Percentiles rank a stretch among this genome's conserved stretches.
These are phyloP conservation scores for Zygotorulaspora florentina DNA, from an alignment of 805 yeast genomes.

Conservation along the genomic window DNA sequence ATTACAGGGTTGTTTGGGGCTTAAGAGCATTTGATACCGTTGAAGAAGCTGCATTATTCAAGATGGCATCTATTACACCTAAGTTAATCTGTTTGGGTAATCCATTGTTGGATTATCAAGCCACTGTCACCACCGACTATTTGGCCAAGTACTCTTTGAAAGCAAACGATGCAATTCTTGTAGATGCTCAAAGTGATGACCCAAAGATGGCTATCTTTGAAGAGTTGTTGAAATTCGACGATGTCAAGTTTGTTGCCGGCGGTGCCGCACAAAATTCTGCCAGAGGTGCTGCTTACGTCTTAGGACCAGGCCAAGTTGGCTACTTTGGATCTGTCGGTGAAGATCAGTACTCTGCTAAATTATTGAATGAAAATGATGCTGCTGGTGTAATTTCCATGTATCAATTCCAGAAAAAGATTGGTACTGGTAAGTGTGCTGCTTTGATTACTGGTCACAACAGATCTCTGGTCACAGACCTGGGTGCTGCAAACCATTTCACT, in stretches of 20 bases:
- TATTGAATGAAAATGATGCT: slow-evolving; percentile 73
- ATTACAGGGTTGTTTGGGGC: background rate
- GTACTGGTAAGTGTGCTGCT: slow-evolving; percentile 98
- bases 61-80: slow-evolving; percentile 15
- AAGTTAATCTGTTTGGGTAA: slow-evolving; percentile 80
- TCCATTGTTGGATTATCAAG: slow-evolving; percentile 86
- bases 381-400: slow-evolving; percentile 89
- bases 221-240: slow-evolving; percentile 61
- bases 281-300: slow-evolving; percentile 92
- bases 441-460: slow-evolving; percentile 83
- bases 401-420: slow-evolving; percentile 67
- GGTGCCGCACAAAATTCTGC: slow-evolving; percentile 99
- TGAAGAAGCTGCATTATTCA: background rate
- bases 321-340: slow-evolving; percentile 97
- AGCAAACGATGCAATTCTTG: slow-evolving; percentile 88
- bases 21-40: background rate
- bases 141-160: slow-evolving; percentile 78
- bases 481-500: slow-evolving; percentile 96
- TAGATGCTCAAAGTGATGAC: slow-evolving; percentile 52
- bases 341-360: slow-evolving; percentile 78
- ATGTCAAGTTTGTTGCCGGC: slow-evolving; percentile 81
- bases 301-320: slow-evolving; percentile 76
- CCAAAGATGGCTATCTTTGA: slow-evolving; percentile 81
- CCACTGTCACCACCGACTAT: slow-evolving; percentile 61
- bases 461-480: slow-evolving; percentile 92